phyloP scores from a whole-genome alignment of 2,329 filamentous ascomycete species.

The Paecilomyces dactylethromorphus region DNA sequence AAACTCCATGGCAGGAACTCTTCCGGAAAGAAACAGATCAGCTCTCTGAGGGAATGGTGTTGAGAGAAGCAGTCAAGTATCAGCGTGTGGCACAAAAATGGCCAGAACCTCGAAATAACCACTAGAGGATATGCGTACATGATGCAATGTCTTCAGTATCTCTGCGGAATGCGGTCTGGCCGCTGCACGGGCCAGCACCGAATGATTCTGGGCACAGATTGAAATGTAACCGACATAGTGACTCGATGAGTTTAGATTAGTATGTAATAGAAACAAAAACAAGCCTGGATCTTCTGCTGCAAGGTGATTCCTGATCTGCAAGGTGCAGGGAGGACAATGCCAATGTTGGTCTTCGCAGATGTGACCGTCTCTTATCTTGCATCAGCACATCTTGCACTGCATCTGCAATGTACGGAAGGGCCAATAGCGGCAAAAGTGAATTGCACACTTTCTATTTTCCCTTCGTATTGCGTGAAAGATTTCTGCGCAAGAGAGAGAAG shows the following conservation, averaged over 20 bases:
- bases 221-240: neutral
- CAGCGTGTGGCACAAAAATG: constrained; percentile 41
- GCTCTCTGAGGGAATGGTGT: constrained; percentile 43
- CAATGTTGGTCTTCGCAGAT: neutral
- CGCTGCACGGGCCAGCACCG: neutral
- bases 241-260: neutral
- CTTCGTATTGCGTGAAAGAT: too few relatives aligned
- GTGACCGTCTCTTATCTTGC: neutral
- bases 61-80: constrained; percentile 41
- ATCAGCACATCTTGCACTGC: too few relatives aligned
- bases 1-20: constrained; percentile 48
- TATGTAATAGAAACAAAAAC: neutral
- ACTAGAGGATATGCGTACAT: constrained; percentile 19
- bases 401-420: neutral
- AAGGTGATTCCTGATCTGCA: neutral
- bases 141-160: neutral
- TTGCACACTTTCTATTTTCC: too few relatives aligned
- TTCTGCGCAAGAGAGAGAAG: too few relatives aligned
- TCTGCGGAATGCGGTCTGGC: neutral
- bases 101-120: constrained; percentile 40
- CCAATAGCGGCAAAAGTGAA: neutral
- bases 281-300: neutral
- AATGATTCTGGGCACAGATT: neutral
- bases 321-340: neutral
- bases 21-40: constrained; percentile 42